Base-by-base conservation (phyloP, 2,329 filamentous ascomycete species). In the Canariomyces notabilis region DNA sequence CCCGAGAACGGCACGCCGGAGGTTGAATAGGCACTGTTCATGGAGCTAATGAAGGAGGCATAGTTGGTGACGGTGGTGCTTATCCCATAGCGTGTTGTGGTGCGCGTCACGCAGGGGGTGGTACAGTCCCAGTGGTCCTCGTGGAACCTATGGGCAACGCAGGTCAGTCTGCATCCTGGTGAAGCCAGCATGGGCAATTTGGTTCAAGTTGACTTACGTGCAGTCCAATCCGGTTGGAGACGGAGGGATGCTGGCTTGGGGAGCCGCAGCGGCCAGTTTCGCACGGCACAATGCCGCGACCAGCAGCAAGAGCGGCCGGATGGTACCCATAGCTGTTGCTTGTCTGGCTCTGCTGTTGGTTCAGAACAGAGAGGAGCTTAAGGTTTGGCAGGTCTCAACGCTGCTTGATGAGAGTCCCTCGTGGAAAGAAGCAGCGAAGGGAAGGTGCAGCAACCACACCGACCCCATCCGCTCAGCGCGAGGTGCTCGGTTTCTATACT, bases 21-120 rank as follows among this genome's bases (percentile, higher is more conserved):
- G 9, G 21, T 41, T 14, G 44, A 46, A n/a, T 46, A 42, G 9
- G 7, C 19, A 26, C 37, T 42, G 33, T 46, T 46, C 44, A 46
- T 46, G 5, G 44, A 46, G 5, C 19, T 29, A 4, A 19, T 4
- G 3, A 19, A 46, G n/a, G 32, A 41, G 1, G n/a, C 23, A 4
- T 29, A 41, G 32, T 46, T 11, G 12, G 31, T 32, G 22, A 41
- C 21, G 20, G 32, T 18, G 4, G 37, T 41, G 5, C 16, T n/a
- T 6, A 46, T 41, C 4, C 37, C 37, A 20, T 36, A 41, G 16
- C 32, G 36, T 3, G 37, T 41, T 18, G 31, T 41, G 33, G 44
- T 41, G 26, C 26, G 9, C 9, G 26, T 29, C 9, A 12, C 26
- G 26, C 26, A 29, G 9, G 26, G 26, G 9, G 26, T 29, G 26